A percentile compares a stretch with the other conserved stretches of the same genome.
Conservation (phyloP, 768 basidiomycete species). For the Naematelia encephala region DNA sequence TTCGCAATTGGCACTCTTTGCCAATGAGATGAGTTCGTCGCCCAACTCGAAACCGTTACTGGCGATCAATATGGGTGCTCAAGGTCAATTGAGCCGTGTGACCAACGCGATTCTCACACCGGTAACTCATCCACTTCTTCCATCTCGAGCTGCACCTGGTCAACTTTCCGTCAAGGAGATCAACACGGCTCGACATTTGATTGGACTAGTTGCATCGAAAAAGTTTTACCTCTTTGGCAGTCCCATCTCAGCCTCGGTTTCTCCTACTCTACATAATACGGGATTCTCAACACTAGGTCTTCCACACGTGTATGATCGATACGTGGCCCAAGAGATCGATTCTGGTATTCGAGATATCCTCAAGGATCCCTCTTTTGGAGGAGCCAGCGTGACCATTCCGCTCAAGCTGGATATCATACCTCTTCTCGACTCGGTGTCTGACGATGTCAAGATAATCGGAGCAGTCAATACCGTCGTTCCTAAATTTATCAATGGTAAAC, state of each 20-base stretch:
- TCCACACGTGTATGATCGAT: constrained; percentile 73
- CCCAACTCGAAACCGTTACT: constrained; percentile 73
- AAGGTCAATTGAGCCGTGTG: constrained; percentile 86
- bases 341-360: constrained; percentile 66
- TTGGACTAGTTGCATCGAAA: constrained; percentile 71
- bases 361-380: constrained; percentile 72
- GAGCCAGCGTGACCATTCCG: constrained; percentile 94
- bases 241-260: constrained; percentile 85
- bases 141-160: constrained; percentile 83
- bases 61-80: constrained; percentile 84
- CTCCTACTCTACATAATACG: constrained; percentile 88
- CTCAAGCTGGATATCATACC: constrained; percentile 88
- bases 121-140: constrained; percentile 83
- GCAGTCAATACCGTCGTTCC: constrained; percentile 88
- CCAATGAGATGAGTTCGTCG: constrained; percentile 54
- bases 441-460: constrained; percentile 78
- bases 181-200: constrained; percentile 71
- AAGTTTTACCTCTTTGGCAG: constrained; percentile 83
- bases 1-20: constrained; percentile 71
- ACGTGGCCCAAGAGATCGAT: constrained; percentile 68
- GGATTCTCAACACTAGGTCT: constrained; percentile 76
- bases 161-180: constrained; percentile 87
- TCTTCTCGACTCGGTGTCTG: constrained; percentile 71
- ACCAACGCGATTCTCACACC: constrained; percentile 83
- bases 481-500: constrained; percentile 48